Evolutionary conservation across 306 rosid genomes (phyloP).

Genomic region (Dicorynia guianensis): DNA sequence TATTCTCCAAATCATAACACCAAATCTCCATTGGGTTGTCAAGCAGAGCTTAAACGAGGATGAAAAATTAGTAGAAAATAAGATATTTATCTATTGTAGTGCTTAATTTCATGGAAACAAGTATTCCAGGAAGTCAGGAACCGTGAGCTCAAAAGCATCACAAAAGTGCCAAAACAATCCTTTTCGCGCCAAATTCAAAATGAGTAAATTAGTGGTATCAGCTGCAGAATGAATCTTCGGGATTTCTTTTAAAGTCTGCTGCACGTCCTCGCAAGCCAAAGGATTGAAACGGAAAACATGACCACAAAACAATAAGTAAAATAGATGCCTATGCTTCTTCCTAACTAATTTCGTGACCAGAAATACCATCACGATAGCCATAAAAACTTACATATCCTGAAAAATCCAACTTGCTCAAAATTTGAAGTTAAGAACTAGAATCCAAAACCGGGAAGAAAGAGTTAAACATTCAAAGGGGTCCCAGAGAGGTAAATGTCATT

Average conservation of each 20-base stretch:
- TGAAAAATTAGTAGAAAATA: not conserved
- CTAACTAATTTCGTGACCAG: slow-evolving; percentile 15
- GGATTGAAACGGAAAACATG: not conserved
- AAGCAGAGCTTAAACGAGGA: slow-evolving; percentile 10
- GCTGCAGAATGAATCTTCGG: slow-evolving; percentile 11
- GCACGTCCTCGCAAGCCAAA: slow-evolving; percentile 2
- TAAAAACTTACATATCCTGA: slow-evolving; percentile 21
- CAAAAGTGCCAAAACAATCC: not conserved
- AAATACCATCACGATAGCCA: slow-evolving; percentile 14
- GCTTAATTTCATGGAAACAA: slow-evolving; percentile 16
- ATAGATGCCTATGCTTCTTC: slow-evolving; percentile 5
- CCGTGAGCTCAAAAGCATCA: not conserved
- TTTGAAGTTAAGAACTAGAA: not conserved
- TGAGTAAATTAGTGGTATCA: not conserved
- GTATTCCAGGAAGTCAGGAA: not conserved
- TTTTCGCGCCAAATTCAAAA: not conserved
- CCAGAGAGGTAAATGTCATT: slow-evolving; percentile 11
- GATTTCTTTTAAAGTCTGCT: not conserved
- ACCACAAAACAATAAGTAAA: not conserved
- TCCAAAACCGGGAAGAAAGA: slow-evolving; percentile 22
- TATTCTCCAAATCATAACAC: slow-evolving; percentile 20
- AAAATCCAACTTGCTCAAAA: slow-evolving; percentile 18
- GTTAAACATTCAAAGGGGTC: not conserved
- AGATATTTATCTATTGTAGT: not conserved
- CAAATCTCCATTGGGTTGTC: not conserved